Evolutionary conservation across 192 early-diverging fungal species (phyloP), one percentile per base, ranked within the genome.

Genomic region (Backusella tuberculispora): DNA sequence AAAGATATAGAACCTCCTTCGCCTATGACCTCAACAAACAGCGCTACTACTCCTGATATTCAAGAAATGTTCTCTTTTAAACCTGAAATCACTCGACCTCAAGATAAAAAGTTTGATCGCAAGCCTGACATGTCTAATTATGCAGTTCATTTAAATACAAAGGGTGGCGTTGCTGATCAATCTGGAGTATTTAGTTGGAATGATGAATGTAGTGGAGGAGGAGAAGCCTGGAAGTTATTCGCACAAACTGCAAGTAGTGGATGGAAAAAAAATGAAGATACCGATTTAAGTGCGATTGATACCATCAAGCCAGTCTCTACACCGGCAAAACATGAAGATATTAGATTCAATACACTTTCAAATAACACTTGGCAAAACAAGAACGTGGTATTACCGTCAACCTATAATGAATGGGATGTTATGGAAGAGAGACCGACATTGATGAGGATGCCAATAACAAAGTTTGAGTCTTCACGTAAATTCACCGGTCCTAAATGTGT

Each of bases 361-460:
- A 60, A 17, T 10, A 60, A 60, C 3, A 4, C 10, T 3, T 69
- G 26, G 42, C 10, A 69, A 13, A 29, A 6, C 19, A 44, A 15
- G 1, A 21, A 47, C 2, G 26, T 29, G 2, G 15, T 21, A 9
- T 44, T 21, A 47, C 14, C 24, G 0, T n/a, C 68, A 2, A 6
- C 45, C 4, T 7, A 43, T 21, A 42, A 73, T 29, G 44, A 64
- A 19, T 73, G 72, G 72, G 44, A 65, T 17, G 29, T 44, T 2
- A 13, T 44, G 43, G 26, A 41, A 17, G 63, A 63, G n/a, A 38
- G 63, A 47, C 72, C 72, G 8, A 50, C 63, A 7, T 34, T 43
- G 3, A 73, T 73, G 72, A 63, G 13, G n/a, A 73, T 73, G 72
- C 41, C 43, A 29, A 29, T 73, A 24, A 24, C 53, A 17, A 73